A percentile compares a stretch with the other conserved stretches of the same genome.
These are phyloP conservation scores for Hanseniaspora clermontiae DNA, from an alignment of 805 yeast species.

Conservation along the genomic window DNA sequence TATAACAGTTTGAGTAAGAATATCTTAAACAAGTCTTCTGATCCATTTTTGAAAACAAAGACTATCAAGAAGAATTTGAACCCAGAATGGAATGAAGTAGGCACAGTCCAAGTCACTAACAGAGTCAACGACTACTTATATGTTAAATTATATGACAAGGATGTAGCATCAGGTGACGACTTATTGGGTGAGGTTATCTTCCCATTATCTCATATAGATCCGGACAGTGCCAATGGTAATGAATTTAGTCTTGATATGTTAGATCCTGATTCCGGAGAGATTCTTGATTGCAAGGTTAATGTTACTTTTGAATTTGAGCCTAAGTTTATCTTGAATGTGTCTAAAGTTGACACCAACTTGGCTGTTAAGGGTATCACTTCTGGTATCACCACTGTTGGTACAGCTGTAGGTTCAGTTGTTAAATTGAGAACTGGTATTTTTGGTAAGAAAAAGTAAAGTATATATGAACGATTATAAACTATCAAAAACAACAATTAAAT, in stretches of 20 bases:
- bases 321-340: conserved; percentile 43
- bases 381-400: conserved; percentile 33
- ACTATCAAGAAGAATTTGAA: conserved; percentile 73
- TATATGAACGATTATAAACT: background rate
- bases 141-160: conserved; percentile 75
- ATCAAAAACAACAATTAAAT: background rate
- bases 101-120: conserved; percentile 43
- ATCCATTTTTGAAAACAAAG: conserved; percentile 58
- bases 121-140: conserved; percentile 47
- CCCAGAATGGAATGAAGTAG: conserved; percentile 78
- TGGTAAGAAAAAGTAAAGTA: conserved; percentile 20
- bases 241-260: conserved; percentile 41
- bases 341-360: conserved; percentile 29
- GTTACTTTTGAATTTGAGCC: conserved; percentile 57
- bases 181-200: conserved; percentile 53
- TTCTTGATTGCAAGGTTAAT: conserved; percentile 47
- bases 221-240: conserved; percentile 34
- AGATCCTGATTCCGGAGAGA: conserved; percentile 30
- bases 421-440: conserved; percentile 32
- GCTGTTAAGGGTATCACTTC: conserved; percentile 43
- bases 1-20: conserved; percentile 25
- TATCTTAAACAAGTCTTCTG: conserved; percentile 34
- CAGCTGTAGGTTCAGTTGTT: conserved; percentile 33
- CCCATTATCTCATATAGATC: conserved; percentile 48
- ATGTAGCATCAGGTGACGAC: conserved; percentile 81